Base-by-base conservation (phyloP, 176 grass and related monocot species). In the Pontederia paniculata region DNA sequence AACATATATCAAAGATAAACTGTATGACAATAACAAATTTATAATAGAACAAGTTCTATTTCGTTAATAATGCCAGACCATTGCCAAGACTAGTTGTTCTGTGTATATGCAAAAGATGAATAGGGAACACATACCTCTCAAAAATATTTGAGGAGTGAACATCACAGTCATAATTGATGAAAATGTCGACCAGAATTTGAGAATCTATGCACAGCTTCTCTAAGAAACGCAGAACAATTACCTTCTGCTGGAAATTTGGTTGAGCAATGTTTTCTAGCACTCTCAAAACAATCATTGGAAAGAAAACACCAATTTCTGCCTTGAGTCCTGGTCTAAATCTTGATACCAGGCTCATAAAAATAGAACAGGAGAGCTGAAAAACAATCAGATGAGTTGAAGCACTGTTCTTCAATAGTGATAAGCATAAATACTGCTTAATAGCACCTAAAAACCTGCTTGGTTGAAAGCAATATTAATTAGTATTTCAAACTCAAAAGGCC, bases 141-240 rank as follows among this genome's bases (percentile, higher is more conserved):
- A 98, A 98, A 81, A 98, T 91, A 68, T 98, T 91, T 67, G 93
- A 98, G 42, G 93, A 98, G 66, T 98, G 93, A 42, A 91, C 87
- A 82, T 98, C 93, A 70, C 86, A 91, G 41, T 98, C 93, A 42
- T 98, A 98, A 75, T 98, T 98, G 56, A 98, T 78, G 75, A 98
- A 98, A 80, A 98, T 88, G 59, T 98, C 93, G 23, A 98, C 78
- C 66, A 98, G 77, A 50, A 98, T 91, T 79, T 98, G 93, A 65
- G 87, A 91, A 84, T 98, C 93, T 66, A 75, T 51, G 42, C 87
- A 91, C 19, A 98, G 80, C 58, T 91, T 91, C 73, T 98, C 93
- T 80, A 98, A 42, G 57, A 98, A 98, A 52, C 93, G 63, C 88
- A 88, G 93, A 76, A 91, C 83, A 50, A 84, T 98, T 77, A 88